These are phyloP conservation scores for Gleditsia sinensis DNA, from an alignment of 306 rosid species.

Conservation along the genomic window DNA sequence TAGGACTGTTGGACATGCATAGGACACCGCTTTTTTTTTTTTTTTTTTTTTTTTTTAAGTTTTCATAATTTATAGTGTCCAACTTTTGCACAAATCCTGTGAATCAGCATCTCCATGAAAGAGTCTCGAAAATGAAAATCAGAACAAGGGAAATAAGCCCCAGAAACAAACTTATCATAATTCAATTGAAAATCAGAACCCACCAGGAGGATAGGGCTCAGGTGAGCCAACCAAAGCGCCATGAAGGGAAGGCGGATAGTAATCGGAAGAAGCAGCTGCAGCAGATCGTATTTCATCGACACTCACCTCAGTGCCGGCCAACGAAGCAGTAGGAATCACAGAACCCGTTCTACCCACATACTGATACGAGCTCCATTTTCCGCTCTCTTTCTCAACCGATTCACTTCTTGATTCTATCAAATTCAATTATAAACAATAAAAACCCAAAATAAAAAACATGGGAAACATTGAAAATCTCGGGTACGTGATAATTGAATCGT, in stretches of 20 bases:
- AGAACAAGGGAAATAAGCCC: background rate
- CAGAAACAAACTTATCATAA: slow-evolving; percentile 34
- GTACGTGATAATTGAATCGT: too few species aligned
- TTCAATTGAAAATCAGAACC: slow-evolving; percentile 21
- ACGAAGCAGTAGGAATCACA: slow-evolving; percentile 59
- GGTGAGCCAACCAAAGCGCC: slow-evolving; percentile 70
- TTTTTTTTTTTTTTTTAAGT: too few species aligned
- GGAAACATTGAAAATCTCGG: background rate
- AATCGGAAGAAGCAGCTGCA: slow-evolving; percentile 56
- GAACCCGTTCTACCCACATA: slow-evolving; percentile 70
- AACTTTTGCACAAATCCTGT: too few species aligned
- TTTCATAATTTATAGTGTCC: too few species aligned
- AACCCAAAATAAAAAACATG: slow-evolving; percentile 35
- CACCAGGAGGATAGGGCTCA: slow-evolving; percentile 67
- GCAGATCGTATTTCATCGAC: slow-evolving; percentile 93
- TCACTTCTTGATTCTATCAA: slow-evolving; percentile 55
- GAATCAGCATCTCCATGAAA: background rate
- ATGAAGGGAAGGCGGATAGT: slow-evolving; percentile 82
- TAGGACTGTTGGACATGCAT: too few species aligned
- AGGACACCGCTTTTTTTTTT: too few species aligned
- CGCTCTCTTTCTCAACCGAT: slow-evolving; percentile 57
- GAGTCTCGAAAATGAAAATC: slow-evolving; percentile 13
- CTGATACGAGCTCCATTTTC: slow-evolving; percentile 71
- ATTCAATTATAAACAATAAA: background rate
- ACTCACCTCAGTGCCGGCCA: slow-evolving; percentile 77